Evolutionary conservation across 306 rosid genomes (phyloP).

Genomic region (Oxytropis ochrocephala): DNA sequence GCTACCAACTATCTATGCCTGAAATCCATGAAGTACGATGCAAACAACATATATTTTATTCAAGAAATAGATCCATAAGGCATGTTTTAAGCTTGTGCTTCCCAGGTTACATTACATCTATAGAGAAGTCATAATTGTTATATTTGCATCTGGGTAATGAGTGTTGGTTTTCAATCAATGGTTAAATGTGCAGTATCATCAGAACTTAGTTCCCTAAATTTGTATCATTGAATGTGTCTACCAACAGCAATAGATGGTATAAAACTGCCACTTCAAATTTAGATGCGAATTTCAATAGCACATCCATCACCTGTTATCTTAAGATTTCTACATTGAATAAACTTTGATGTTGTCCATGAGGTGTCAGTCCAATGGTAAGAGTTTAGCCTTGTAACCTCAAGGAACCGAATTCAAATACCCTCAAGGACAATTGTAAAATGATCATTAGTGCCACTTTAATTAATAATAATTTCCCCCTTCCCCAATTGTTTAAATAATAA

Average conservation of each 20-base stretch:
- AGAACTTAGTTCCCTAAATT: neutral
- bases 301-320: neutral
- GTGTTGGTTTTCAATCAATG: conserved; percentile 14
- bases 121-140: conserved; percentile 1
- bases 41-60: neutral
- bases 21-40: neutral
- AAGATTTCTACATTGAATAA: neutral
- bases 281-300: neutral
- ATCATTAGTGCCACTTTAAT: too few species aligned
- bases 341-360: too few species aligned
- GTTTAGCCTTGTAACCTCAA: too few species aligned
- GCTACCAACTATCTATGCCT: too few species aligned
- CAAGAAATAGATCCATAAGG: neutral
- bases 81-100: conserved; percentile 1
- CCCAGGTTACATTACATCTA: conserved; percentile 3
- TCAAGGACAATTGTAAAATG: too few species aligned
- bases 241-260: too few species aligned
- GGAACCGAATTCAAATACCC: too few species aligned
- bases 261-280: conserved; percentile 6
- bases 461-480: too few species aligned
- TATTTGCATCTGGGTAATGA: neutral
- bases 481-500: too few species aligned
- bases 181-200: neutral
- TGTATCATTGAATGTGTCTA: too few species aligned
- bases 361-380: too few species aligned